Conservation (phyloP, 2,329 filamentous ascomycete genomes). For the Arthrocladium fulminans region DNA sequence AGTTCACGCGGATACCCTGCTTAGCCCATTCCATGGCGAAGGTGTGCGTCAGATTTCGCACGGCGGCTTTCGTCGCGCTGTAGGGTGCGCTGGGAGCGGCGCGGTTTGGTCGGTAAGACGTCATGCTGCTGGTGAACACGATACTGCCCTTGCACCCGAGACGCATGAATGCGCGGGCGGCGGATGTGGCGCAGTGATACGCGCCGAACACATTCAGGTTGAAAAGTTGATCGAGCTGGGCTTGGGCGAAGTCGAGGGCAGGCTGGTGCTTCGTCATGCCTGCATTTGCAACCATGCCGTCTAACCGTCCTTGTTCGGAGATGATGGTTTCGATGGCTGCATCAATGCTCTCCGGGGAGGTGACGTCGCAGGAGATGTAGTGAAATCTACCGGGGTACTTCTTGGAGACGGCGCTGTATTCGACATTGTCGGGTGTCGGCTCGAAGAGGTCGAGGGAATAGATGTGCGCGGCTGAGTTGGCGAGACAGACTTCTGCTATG, state of each 20-base stretch:
- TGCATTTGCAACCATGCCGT: constrained; percentile 23
- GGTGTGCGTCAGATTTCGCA: constrained; percentile 54
- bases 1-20: constrained; percentile 19
- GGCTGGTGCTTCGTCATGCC: constrained; percentile 36
- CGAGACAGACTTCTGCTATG: constrained; percentile 40
- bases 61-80: constrained; percentile 50
- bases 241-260: constrained; percentile 36
- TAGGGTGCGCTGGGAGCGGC: constrained; percentile 32
- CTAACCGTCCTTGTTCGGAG: constrained; percentile 1
- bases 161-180: constrained; percentile 32
- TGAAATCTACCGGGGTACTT: constrained; percentile 26
- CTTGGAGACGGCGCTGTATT: constrained; percentile 31
- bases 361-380: constrained; percentile 12
- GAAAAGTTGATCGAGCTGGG: constrained; percentile 35
- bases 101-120: constrained; percentile 41
- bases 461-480: constrained; percentile 34
- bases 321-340: constrained; percentile 12
- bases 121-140: constrained; percentile 43
- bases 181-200: constrained; percentile 27
- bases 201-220: constrained; percentile 29
- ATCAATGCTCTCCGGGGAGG: constrained; percentile 8
- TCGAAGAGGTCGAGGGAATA: constrained; percentile 36
- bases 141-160: constrained; percentile 30
- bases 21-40: constrained; percentile 36
- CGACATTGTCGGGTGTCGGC: constrained; percentile 23